Percentiles rank a stretch among this genome's conserved stretches.
Conservation (phyloP, 768 basidiomycete species). For the Pholiota microspora region DNA sequence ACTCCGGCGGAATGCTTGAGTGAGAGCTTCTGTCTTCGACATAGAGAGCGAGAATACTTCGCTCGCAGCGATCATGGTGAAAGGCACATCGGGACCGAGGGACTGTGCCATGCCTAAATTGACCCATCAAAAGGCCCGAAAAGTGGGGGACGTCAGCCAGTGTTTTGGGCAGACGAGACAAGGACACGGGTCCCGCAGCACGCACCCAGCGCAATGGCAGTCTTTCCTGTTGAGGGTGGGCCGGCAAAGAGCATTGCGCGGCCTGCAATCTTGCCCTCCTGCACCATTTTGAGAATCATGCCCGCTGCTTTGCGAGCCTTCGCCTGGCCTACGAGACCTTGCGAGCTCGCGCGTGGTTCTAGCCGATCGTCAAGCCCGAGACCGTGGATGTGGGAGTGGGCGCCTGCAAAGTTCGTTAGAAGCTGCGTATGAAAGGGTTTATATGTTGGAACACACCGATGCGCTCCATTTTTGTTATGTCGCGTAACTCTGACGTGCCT, state of each 20-base stretch:
- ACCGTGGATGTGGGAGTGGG: constrained; percentile 94
- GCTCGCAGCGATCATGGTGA: constrained; percentile 96
- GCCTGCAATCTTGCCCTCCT: constrained; percentile 93
- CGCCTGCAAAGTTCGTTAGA: constrained; percentile 46
- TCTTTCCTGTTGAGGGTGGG: constrained; percentile 96
- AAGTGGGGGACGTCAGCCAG: background rate
- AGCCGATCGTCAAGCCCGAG: constrained; percentile 90
- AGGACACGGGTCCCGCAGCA: constrained; percentile 15
- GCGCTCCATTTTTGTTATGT: constrained; percentile 92
- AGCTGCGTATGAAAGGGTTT: background rate
- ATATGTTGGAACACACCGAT: constrained; percentile 51
- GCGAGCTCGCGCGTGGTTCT: constrained; percentile 83
- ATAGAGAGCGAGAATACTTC: constrained; percentile 98
- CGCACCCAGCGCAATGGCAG: constrained; percentile 93
- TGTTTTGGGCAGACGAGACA: constrained; percentile 17
- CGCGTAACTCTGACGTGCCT: constrained; percentile 75
- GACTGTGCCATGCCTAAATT: constrained; percentile 90
- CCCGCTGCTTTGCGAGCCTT: constrained; percentile 97
- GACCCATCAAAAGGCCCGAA: background rate
- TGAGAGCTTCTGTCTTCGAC: constrained; percentile 98
- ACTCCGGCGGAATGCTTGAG: constrained; percentile 92
- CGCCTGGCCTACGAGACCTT: constrained; percentile 97
- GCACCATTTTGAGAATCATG: constrained; percentile 97
- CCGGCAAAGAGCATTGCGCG: constrained; percentile 97
- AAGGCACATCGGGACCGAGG: constrained; percentile 91